Conservation (phyloP, 352 stramenopile species). For the Phytophthora sp. region DNA sequence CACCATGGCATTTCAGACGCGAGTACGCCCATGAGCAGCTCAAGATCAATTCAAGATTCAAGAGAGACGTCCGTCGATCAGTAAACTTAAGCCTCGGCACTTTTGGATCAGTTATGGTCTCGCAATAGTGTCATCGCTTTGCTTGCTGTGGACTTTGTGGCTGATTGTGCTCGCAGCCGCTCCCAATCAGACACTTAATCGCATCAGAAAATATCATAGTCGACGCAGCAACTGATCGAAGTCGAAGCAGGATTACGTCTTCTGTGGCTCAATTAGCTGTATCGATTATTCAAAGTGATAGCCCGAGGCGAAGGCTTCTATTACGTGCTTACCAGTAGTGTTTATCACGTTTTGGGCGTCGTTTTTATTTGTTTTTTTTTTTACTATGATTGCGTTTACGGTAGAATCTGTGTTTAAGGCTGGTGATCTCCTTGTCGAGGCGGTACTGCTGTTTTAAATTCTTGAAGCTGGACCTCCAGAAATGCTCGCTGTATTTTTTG, state of each 20-base stretch:
- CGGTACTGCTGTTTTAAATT: background rate
- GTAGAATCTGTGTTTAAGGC: background rate
- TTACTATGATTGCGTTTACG: no score
- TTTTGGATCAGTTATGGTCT: background rate
- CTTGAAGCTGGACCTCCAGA: background rate
- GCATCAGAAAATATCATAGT: background rate
- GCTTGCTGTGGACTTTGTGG: background rate
- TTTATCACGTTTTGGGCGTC: background rate
- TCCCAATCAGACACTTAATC: background rate
- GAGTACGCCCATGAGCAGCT: background rate
- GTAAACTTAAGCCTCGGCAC: background rate
- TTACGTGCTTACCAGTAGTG: background rate
- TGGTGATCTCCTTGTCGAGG: background rate
- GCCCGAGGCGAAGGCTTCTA: background rate
- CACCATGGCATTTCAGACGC: no score
- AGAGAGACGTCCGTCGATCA: background rate
- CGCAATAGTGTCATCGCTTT: background rate
- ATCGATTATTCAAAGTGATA: background rate
- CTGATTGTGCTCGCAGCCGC: background rate
- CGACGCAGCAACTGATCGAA: background rate
- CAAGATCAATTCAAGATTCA: background rate
- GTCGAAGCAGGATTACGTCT: background rate
- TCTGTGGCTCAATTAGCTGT: background rate
- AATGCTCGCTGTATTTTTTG: background rate
- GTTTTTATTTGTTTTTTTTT: background rate